phyloP scores from a whole-genome alignment of 1,284 basidiomycete species.

The Hypsizygus ulmarius region DNA sequence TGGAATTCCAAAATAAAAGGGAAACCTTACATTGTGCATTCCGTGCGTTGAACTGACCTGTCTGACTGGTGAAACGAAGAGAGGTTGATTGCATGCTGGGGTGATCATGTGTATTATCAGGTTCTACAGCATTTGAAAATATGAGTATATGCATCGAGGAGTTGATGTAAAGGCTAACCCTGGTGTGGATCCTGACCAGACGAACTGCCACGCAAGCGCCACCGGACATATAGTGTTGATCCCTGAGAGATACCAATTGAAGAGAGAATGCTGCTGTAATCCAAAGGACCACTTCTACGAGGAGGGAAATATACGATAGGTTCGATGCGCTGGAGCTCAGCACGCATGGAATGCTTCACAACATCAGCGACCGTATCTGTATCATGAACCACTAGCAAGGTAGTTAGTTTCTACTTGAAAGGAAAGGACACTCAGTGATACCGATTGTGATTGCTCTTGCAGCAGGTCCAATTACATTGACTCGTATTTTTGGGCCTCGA shows the following conservation, averaged over 20 bases:
- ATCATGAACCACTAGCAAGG: no score
- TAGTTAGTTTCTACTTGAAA: no score
- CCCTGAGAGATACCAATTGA: neutral
- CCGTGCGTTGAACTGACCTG: neutral
- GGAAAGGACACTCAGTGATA: no score
- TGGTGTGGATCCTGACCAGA: neutral
- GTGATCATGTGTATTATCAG: neutral
- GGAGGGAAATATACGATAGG: constrained; percentile 2
- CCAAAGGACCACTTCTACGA: neutral
- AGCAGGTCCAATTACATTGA: no score
- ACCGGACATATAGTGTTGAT: neutral
- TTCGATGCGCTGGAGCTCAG: neutral
- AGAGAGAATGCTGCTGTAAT: neutral
- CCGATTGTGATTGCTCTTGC: no score
- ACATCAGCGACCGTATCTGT: neutral
- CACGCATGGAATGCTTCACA: neutral
- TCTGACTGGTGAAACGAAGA: neutral
- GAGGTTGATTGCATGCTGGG: neutral
- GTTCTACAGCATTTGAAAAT: no score
- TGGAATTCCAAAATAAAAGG: neutral
- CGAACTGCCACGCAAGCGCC: neutral
- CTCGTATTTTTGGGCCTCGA: no score
- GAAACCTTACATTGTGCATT: neutral
- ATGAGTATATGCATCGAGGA: neutral
- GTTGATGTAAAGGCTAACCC: neutral